phyloP scores from a whole-genome alignment of 371 early-diverging fungal species.

The Rhizopus microsporus region DNA sequence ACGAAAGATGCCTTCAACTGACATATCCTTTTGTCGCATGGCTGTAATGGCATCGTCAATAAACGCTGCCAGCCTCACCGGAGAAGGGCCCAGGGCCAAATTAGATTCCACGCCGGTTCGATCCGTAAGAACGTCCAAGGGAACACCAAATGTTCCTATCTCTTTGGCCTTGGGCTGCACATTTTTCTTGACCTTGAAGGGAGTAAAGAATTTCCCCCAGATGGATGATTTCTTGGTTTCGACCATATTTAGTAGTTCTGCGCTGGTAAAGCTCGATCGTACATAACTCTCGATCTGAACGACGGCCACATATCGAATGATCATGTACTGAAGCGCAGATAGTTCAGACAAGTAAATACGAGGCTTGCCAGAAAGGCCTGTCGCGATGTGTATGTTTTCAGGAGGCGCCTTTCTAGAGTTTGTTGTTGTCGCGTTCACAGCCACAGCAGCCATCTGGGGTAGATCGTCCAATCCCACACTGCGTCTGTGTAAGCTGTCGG shows the following conservation, averaged over 20 bases:
- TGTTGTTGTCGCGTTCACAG: conserved; percentile 10
- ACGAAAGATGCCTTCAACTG: conserved; percentile 93
- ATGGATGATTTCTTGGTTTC: conserved; percentile 71
- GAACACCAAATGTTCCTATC: conserved; percentile 62
- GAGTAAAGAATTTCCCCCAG: conserved; percentile 75
- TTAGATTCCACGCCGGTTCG: conserved; percentile 83
- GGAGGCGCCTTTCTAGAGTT: not conserved
- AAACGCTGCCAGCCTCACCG: conserved; percentile 79
- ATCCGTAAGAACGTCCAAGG: conserved; percentile 46
- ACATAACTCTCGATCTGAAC: conserved; percentile 75
- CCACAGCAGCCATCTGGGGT: conserved; percentile 31
- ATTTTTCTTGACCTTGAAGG: conserved; percentile 55
- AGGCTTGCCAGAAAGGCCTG: conserved; percentile 18
- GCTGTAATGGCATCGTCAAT: conserved; percentile 82
- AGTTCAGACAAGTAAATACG: conserved; percentile 76
- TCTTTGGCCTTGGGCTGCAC: conserved; percentile 40
- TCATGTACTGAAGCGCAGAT: conserved; percentile 82
- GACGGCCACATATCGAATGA: conserved; percentile 86
- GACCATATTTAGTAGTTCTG: conserved; percentile 71
- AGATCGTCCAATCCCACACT: conserved; percentile 36
- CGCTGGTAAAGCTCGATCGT: conserved; percentile 58
- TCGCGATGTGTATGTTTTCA: conserved; percentile 18
- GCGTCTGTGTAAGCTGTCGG: conserved; percentile 35
- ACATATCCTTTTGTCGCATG: conserved; percentile 83
- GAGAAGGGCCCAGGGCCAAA: conserved; percentile 75